Percentiles rank a stretch among this genome's conserved stretches.
Conservation (phyloP, 169 alveolate species). For the Plasmodium coatneyi region DNA sequence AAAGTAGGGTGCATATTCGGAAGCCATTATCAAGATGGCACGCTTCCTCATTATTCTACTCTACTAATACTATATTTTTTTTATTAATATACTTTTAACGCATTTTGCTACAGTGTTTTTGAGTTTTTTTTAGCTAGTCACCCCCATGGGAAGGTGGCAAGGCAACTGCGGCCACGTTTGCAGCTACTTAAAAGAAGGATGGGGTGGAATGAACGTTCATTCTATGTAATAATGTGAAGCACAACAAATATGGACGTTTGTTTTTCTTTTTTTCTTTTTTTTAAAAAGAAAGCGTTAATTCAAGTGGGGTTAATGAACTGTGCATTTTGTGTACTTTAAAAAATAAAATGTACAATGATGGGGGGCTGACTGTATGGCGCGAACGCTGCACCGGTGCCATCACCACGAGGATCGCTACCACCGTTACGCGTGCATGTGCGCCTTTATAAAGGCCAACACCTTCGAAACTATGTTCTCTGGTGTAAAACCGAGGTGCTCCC, state of each 20-base stretch:
- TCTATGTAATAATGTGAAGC: not conserved
- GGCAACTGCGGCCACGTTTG: not conserved
- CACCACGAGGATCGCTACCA: not conserved
- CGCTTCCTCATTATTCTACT: not conserved
- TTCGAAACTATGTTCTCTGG: conserved; percentile 37
- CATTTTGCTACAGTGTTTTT: not conserved
- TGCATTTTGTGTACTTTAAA: not conserved
- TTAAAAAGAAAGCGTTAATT: not conserved
- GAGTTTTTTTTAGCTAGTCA: not conserved
- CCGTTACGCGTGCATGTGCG: not conserved
- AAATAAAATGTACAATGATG: not conserved
- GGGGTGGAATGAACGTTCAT: not conserved
- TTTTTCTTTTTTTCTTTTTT: not conserved
- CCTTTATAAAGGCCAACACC: conserved; percentile 31
- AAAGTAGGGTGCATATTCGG: not conserved
- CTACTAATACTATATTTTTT: no score
- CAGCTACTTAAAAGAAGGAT: not conserved
- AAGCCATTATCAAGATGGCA: not conserved
- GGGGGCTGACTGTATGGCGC: not conserved
- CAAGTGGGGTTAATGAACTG: not conserved
- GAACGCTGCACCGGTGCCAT: not conserved
- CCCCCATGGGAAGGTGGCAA: not conserved
- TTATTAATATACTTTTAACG: not conserved
- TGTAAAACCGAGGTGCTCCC: conserved; percentile 74
- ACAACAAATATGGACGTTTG: not conserved